phyloP scores from a whole-genome alignment of 805 yeast species.

The Starmerella apis region DNA sequence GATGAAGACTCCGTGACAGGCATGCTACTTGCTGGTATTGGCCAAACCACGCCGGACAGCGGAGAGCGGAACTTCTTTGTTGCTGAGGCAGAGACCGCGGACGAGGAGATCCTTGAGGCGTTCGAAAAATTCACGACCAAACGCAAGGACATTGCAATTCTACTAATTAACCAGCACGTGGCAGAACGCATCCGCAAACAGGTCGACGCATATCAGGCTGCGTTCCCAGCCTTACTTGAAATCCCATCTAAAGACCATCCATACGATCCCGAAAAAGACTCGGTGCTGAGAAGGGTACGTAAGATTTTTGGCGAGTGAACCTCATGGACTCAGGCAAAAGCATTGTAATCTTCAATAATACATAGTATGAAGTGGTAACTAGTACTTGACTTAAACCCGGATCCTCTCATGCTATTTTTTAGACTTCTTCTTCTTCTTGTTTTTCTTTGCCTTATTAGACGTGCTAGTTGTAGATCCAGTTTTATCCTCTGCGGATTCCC shows the following conservation, averaged over 20 bases:
- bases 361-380: too few species aligned
- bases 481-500: constrained; percentile 1
- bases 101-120: constrained; percentile 61
- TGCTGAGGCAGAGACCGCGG: constrained; percentile 68
- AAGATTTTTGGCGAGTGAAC: constrained; percentile 79
- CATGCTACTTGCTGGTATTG: constrained; percentile 86
- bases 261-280: constrained; percentile 96
- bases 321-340: background rate
- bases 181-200: constrained; percentile 79
- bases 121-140: constrained; percentile 63
- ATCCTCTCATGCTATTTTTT: constrained; percentile 9
- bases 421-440: constrained; percentile 21
- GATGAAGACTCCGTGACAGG: constrained; percentile 98
- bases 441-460: constrained; percentile 20
- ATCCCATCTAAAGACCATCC: constrained; percentile 98
- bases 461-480: constrained; percentile 14
- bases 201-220: constrained; percentile 74
- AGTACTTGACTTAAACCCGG: background rate
- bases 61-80: constrained; percentile 70
- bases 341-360: background rate
- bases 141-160: constrained; percentile 84
- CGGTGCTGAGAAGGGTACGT: constrained; percentile 86
- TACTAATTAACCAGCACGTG: constrained; percentile 85
- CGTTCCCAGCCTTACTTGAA: constrained; percentile 93
- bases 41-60: constrained; percentile 56